Evolutionary conservation across 768 basidiomycete genomes (phyloP).

Genomic region (Pleurotus eryngii): DNA sequence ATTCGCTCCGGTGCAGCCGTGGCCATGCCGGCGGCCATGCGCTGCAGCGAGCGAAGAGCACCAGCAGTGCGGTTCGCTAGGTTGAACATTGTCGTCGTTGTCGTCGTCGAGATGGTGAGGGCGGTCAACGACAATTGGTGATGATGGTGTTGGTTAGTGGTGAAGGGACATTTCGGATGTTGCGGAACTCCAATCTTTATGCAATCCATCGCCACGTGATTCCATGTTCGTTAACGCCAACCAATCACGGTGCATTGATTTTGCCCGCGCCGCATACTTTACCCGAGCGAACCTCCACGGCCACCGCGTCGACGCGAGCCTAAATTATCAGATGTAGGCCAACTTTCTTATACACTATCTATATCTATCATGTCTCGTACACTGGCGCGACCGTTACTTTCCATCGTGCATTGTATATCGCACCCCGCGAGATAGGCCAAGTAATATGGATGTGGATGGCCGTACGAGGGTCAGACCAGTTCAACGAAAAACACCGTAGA

Average conservation of each 20-base stretch:
- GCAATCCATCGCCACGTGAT: neutral
- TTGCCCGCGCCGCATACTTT: neutral
- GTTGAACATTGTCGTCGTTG: slow-evolving; percentile 45
- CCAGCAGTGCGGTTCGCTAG: slow-evolving; percentile 50
- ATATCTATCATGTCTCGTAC: no score
- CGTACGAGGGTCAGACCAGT: no score
- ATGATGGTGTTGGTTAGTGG: slow-evolving; percentile 9
- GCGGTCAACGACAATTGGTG: slow-evolving; percentile 24
- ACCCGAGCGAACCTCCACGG: no score
- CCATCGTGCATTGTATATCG: no score
- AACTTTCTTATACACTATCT: no score
- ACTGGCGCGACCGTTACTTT: no score
- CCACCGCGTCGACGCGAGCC: no score
- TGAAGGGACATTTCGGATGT: slow-evolving; percentile 6
- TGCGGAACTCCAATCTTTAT: slow-evolving; percentile 3
- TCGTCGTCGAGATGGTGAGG: slow-evolving; percentile 25
- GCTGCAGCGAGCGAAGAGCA: slow-evolving; percentile 51
- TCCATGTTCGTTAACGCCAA: neutral
- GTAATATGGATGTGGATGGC: no score
- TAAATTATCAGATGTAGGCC: no score
- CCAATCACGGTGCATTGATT: slow-evolving; percentile 3
- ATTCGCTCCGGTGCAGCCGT: slow-evolving; percentile 70
- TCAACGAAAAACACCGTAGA: no score
- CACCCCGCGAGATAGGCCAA: no score
- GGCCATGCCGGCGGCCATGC: slow-evolving; percentile 70